Conservation (phyloP, 1,139 yeast species). For the Martiniozyma asiatica region DNA sequence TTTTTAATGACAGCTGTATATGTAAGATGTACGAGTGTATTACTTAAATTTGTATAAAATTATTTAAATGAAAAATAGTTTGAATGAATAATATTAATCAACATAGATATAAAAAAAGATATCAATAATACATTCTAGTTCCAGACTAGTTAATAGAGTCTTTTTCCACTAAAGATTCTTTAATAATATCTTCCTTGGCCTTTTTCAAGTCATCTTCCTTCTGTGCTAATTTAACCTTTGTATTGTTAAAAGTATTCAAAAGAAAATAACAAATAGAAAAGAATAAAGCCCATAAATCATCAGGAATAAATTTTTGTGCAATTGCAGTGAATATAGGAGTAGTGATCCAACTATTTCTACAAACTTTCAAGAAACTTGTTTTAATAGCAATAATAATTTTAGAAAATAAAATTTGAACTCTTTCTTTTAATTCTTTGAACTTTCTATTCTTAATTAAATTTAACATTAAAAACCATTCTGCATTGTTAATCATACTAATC, state of each 20-base stretch:
- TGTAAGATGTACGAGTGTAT: no score
- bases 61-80: no score
- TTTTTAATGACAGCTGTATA: no score
- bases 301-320: slow-evolving; percentile 66
- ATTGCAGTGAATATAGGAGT: slow-evolving; percentile 50
- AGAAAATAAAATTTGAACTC: slow-evolving; percentile 16
- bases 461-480: slow-evolving; percentile 5
- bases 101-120: no score
- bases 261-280: slow-evolving; percentile 64
- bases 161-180: no score
- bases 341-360: slow-evolving; percentile 53
- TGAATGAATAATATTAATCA: no score
- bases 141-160: no score
- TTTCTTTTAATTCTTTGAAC: slow-evolving; percentile 15
- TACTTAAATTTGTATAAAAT: no score
- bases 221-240: slow-evolving; percentile 21
- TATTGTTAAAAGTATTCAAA: slow-evolving; percentile 70
- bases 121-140: no score
- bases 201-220: no score
- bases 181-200: no score
- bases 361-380: slow-evolving; percentile 42
- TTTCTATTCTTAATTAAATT: slow-evolving; percentile 6
- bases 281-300: slow-evolving; percentile 77
- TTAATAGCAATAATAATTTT: slow-evolving; percentile 30
- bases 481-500: slow-evolving; percentile 32